Conservation (phyloP, 1,139 yeast species). For the Zhuliangozyma blackwelliae region DNA sequence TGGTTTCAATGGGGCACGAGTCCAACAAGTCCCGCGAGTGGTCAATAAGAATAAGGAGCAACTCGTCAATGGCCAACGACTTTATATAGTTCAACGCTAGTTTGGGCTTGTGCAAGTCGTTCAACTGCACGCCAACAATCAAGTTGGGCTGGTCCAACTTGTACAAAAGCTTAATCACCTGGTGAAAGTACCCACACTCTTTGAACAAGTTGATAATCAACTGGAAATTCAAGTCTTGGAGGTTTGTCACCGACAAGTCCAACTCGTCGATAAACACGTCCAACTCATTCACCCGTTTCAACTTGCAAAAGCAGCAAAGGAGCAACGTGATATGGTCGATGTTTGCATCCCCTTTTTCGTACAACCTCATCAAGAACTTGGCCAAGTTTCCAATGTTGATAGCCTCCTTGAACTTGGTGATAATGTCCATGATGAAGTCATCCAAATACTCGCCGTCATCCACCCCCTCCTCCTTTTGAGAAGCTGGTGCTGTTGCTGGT, state of each 20-base stretch:
- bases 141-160: constrained; percentile 69
- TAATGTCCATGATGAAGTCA: constrained; percentile 70
- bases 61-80: constrained; percentile 72
- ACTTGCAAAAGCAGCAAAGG: constrained; percentile 78
- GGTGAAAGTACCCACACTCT: constrained; percentile 66
- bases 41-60: constrained; percentile 64
- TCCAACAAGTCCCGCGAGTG: constrained; percentile 66
- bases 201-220: constrained; percentile 69
- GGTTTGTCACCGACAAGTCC: constrained; percentile 20
- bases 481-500: too few species aligned
- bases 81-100: constrained; percentile 65
- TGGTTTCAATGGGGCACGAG: constrained; percentile 72
- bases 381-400: constrained; percentile 67
- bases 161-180: constrained; percentile 69
- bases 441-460: constrained; percentile 20
- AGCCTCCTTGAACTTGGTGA: constrained; percentile 81
- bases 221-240: constrained; percentile 59
- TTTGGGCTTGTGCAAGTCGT: constrained; percentile 54
- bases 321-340: constrained; percentile 80
- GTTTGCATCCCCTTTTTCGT: constrained; percentile 50
- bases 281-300: constrained; percentile 59
- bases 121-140: constrained; percentile 73
- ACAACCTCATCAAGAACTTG: constrained; percentile 56
- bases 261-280: constrained; percentile 52
- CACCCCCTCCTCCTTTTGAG: constrained; percentile 1